These are phyloP conservation scores for Giardia muris DNA, from an alignment of 208 protist species.

Conservation along the genomic window DNA sequence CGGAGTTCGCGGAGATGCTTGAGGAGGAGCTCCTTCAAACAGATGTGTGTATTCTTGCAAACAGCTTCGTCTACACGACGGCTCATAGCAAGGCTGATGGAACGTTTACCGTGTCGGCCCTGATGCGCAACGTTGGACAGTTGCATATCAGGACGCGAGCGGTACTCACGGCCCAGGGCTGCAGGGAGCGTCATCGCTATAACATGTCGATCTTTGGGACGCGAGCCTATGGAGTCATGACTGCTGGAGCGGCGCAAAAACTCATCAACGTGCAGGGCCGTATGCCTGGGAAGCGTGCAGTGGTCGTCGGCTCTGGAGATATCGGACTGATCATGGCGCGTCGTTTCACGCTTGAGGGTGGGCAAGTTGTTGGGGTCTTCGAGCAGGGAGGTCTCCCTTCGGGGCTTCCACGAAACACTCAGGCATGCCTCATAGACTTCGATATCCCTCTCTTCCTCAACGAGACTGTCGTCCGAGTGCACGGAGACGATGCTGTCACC, in stretches of 20 bases:
- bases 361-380: constrained; percentile 35
- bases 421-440: constrained; percentile 27
- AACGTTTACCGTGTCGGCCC: not conserved
- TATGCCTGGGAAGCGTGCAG: constrained; percentile 31
- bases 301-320: constrained; percentile 36
- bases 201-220: constrained; percentile 28
- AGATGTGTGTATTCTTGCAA: not conserved
- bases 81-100: not conserved
- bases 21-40: not conserved
- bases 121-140: not conserved
- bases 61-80: constrained; percentile 18
- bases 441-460: constrained; percentile 30
- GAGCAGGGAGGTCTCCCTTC: not conserved
- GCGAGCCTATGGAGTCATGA: constrained; percentile 27
- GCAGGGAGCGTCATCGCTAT: constrained; percentile 18
- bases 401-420: constrained; percentile 22
- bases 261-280: constrained; percentile 17
- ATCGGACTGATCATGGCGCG: constrained; percentile 35
- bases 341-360: constrained; percentile 26
- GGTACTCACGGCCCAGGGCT: constrained; percentile 19
- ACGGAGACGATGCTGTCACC: not conserved
- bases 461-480: constrained; percentile 9
- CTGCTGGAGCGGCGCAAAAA: constrained; percentile 30
- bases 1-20: constrained; percentile 34
- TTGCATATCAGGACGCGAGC: not conserved